Evolutionary conservation across 139 green algal species (phyloP), one percentile per base, ranked within the genome.

Genomic region (Chlorella sp.): DNA sequence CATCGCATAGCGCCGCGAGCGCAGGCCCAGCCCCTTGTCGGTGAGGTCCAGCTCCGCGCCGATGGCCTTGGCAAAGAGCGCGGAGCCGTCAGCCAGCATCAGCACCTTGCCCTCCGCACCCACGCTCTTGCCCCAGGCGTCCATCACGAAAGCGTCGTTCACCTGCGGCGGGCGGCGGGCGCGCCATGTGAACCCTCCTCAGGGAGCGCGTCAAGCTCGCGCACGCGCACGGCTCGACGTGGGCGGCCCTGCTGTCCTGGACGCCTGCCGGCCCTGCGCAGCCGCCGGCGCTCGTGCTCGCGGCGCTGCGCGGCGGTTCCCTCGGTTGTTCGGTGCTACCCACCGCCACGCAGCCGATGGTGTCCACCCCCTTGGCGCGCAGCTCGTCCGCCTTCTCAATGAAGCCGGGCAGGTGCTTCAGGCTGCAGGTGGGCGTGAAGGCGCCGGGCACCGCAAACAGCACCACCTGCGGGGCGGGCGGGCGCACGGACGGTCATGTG

Each of bases 131-230:
- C 90, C 93, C 95, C 95, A 99, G 2, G 95, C 95, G 35, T 95
- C 87, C 92, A 97, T 95, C 15, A 99, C 95, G 80, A 99, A 99
- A 5, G 95, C 90, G 79, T 98, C 95, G 67, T 99, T 99, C 6
- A 99, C n/a, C n/a, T n/a, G n/a, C n/a, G n/a, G n/a, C n/a, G n/a
- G n/a, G n/a, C n/a, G n/a, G n/a, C n/a, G n/a, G n/a, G n/a, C n/a
- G n/a, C n/a, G n/a, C n/a, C n/a, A n/a, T n/a, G n/a, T n/a, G n/a
- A n/a, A n/a, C n/a, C n/a, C n/a, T n/a, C n/a, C n/a, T n/a, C n/a
- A n/a, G n/a, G n/a, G n/a, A n/a, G n/a, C n/a, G n/a, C n/a, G n/a
- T n/a, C n/a, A n/a, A n/a, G n/a, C n/a, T n/a, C n/a, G n/a, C n/a
- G n/a, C n/a, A n/a, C n/a, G n/a, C n/a, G n/a, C n/a, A n/a, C n/a